phyloP scores from a whole-genome alignment of 108 stramenopile genomes.

The Phaeodactylum tricornutum region DNA sequence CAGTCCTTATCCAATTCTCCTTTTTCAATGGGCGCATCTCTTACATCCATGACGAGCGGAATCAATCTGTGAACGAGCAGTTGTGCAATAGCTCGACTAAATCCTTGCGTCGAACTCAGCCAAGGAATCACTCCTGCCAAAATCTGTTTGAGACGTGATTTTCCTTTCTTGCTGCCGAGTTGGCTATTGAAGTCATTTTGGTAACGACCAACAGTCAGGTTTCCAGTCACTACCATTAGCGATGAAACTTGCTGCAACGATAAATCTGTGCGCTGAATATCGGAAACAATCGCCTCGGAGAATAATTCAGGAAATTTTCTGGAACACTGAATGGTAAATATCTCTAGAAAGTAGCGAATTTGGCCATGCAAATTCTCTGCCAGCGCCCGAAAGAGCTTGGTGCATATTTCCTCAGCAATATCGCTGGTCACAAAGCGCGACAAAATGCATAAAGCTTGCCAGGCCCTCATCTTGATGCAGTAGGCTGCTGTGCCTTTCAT shows the following conservation, averaged over 20 bases:
- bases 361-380: constrained; percentile 54
- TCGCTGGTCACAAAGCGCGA: constrained; percentile 54
- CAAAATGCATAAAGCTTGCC: constrained; percentile 77
- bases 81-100: constrained; percentile 77
- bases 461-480: constrained; percentile 52
- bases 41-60: constrained; percentile 44
- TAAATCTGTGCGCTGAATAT: constrained; percentile 51
- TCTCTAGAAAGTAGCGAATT: constrained; percentile 76
- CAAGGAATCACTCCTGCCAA: constrained; percentile 68
- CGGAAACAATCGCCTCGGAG: constrained; percentile 30
- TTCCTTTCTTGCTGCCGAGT: too few relatives aligned
- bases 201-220: constrained; percentile 59
- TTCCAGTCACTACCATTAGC: constrained; percentile 70
- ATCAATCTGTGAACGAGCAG: constrained; percentile 55
- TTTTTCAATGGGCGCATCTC: background rate
- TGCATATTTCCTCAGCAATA: constrained; percentile 44
- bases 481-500: constrained; percentile 66
- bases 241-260: constrained; percentile 67
- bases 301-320: constrained; percentile 45
- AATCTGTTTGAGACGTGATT: constrained; percentile 18
- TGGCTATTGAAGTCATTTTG: constrained; percentile 39
- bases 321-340: constrained; percentile 69
- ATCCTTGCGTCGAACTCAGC: constrained; percentile 81
- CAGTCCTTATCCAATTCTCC: constrained; percentile 15
- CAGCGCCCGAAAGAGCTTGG: constrained; percentile 38